phyloP scores from a whole-genome alignment of 2,329 filamentous ascomycete species.

The Sclerotinia spermophila region DNA sequence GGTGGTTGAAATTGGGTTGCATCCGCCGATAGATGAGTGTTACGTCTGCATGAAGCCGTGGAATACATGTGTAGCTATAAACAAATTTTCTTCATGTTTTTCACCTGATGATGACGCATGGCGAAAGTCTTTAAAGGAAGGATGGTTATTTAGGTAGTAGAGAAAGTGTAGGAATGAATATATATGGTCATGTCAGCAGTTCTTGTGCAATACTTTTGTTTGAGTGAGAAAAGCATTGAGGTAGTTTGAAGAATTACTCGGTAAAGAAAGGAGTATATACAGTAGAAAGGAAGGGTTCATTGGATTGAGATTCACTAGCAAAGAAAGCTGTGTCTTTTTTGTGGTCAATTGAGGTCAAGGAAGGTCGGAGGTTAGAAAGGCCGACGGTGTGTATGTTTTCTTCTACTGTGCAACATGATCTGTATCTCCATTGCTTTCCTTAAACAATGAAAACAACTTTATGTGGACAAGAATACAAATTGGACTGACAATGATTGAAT shows the following conservation, averaged over 20 bases:
- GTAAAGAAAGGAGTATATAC: constrained; percentile 12
- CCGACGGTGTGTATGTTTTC: constrained; percentile 3
- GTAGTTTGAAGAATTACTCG: not conserved
- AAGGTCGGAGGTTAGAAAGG: not conserved
- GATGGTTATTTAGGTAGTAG: not conserved
- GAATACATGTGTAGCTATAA: constrained; percentile 18
- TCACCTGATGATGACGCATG: constrained; percentile 18
- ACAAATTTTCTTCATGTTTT: constrained; percentile 14
- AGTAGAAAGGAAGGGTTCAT: not conserved
- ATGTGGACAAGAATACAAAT: not conserved
- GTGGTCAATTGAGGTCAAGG: not conserved
- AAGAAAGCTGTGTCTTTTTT: not conserved
- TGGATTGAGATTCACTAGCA: not conserved
- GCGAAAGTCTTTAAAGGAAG: constrained; percentile 5
- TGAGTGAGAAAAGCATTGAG: not conserved
- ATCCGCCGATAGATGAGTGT: constrained; percentile 19
- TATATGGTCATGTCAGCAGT: constrained; percentile 17
- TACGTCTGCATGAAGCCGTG: constrained; percentile 12
- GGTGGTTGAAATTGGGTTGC: constrained; percentile 15
- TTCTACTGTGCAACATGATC: not conserved
- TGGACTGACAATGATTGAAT: constrained; percentile 1
- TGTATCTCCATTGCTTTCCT: not conserved
- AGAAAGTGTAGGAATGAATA: constrained; percentile 1
- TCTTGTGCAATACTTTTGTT: constrained; percentile 14
- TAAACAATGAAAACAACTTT: not conserved